These are phyloP conservation scores for Mycena metata DNA, from an alignment of 768 basidiomycete genomes.

Conservation along the genomic window DNA sequence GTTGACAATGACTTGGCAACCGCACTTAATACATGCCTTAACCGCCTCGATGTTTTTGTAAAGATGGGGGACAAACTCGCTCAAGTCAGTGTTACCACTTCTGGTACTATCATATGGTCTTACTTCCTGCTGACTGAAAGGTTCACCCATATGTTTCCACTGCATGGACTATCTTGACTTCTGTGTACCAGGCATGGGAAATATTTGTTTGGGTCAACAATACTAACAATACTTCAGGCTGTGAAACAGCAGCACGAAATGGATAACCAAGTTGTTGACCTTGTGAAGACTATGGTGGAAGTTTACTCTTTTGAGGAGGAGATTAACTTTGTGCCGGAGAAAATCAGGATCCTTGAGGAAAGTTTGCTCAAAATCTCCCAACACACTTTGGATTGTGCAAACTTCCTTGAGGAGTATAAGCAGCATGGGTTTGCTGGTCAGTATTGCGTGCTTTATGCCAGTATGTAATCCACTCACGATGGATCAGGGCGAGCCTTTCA, in stretches of 20 bases:
- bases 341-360: conserved; percentile 44
- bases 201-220: too few species aligned
- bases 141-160: conserved; percentile 1
- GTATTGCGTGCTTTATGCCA: too few species aligned
- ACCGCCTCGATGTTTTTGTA: neutral
- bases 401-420: conserved; percentile 53
- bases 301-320: conserved; percentile 49
- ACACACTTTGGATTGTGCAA: conserved; percentile 52
- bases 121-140: too few species aligned
- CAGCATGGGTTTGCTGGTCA: conserved; percentile 51
- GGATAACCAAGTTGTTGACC: conserved; percentile 43
- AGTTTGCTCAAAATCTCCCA: conserved; percentile 43
- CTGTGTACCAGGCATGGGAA: too few species aligned
- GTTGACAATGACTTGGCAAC: too few species aligned
- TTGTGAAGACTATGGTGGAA: conserved; percentile 47
- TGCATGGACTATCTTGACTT: conserved; percentile 9
- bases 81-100: neutral
- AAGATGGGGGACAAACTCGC: conserved; percentile 1
- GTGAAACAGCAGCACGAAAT: conserved; percentile 46
- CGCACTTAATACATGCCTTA: too few species aligned
- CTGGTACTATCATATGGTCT: too few species aligned
- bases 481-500: conserved; percentile 5
- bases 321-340: conserved; percentile 43
- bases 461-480: too few species aligned
- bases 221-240: too few species aligned